Base-by-base conservation (phyloP, 129 eudicot genomes). In the Pulicaria dysenterica region DNA sequence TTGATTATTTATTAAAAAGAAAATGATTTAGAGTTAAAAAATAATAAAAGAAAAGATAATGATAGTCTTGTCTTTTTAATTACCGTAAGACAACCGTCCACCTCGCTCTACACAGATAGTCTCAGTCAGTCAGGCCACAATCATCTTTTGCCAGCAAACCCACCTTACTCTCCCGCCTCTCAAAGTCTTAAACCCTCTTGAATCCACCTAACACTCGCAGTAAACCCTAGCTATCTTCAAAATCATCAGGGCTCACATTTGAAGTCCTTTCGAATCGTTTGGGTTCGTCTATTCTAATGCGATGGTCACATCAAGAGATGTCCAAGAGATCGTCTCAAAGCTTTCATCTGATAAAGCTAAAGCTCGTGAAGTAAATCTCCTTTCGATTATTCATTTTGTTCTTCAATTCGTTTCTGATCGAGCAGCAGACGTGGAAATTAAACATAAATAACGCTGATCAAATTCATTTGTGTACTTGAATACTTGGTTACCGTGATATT, bases 291-390 rank as follows among this genome's bases (percentile, higher is more conserved):
- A n/a, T 17, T 24, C 37, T 65, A 48, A 83, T 77, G 86, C 85
- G 65, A 89, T 74, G 75, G 88, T 84, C 53, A 86, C 87, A 34
- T 84, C 97, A 39, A 56, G 86, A 77, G 98, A 92, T 77, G 67
- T 92, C 38, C 81, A 92, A 15, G 95, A 92, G 41, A 89, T 92
- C 79, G 87, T 87, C 73, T 72, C 82, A 8, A 92, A 83, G 73
- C 91, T 92, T 60, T 70, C 95, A 2, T 82, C 98, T 39, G 92
- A 87, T 51, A 89, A 87, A 85, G 84, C 92, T 42, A 89, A 86
- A 84, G 37, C 84, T 37, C 95, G 98, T 61, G 98, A 93, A 71
- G 98, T 91, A 91, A 63, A 19, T 10, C 34, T 34, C 72, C n/a
- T 37, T 14, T 17, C 48, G 15, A 19, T 49, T 66, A 37, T 66